Conservation (phyloP, 2,329 filamentous ascomycete species). For the Myriangium duriaei region DNA sequence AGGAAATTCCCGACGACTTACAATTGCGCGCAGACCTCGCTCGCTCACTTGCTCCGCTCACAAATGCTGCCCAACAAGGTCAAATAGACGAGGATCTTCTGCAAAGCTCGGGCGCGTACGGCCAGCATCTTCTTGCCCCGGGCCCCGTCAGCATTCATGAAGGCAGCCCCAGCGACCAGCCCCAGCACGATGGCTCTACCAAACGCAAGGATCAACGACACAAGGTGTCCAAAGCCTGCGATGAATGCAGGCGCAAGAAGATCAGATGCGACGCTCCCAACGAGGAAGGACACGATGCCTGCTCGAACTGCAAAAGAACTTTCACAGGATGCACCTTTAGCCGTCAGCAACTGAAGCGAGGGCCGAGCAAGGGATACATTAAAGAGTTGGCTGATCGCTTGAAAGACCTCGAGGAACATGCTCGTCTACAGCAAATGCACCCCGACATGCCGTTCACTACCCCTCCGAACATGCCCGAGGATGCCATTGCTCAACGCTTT, state of each 20-base stretch:
- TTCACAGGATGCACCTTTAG: conserved; percentile 73
- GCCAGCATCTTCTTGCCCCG: background rate
- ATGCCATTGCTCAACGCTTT: background rate
- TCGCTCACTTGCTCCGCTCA: conserved; percentile 10
- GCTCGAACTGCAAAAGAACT: conserved; percentile 68
- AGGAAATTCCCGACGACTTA: conserved; percentile 10
- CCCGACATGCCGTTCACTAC: conserved; percentile 4
- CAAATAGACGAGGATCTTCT: conserved; percentile 10
- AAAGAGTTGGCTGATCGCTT: conserved; percentile 82
- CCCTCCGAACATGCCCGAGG: background rate
- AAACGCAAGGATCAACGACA: conserved; percentile 10
- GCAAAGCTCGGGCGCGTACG: conserved; percentile 3
- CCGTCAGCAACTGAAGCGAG: conserved; percentile 40
- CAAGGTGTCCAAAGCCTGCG: conserved; percentile 15
- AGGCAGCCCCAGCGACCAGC: conserved; percentile 9
- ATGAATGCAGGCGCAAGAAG: conserved; percentile 20
- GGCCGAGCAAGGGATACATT: conserved; percentile 87
- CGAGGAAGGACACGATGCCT: conserved; percentile 60
- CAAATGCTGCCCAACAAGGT: conserved; percentile 2
- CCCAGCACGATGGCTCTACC: conserved; percentile 5
- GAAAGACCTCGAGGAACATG: conserved; percentile 67
- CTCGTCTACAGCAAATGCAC: conserved; percentile 28
- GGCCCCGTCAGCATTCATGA: conserved; percentile 5
- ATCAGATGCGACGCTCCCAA: conserved; percentile 76
- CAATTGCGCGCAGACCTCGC: conserved; percentile 11